Base-by-base conservation (phyloP, 2,329 filamentous ascomycete genomes). In the Aspergillus flavus region DNA sequence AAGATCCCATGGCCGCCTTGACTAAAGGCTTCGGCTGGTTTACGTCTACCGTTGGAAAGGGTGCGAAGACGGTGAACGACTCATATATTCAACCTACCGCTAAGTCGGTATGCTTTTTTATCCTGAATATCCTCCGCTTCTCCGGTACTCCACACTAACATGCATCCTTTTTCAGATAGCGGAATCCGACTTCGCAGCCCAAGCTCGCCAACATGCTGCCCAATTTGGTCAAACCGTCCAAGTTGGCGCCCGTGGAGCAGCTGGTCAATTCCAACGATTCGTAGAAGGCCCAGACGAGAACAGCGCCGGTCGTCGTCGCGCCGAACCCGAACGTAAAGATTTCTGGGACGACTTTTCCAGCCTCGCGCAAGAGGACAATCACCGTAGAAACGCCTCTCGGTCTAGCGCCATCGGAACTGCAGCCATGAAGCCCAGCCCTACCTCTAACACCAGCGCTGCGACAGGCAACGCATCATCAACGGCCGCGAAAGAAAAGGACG, bases 1-100 rank as follows among this genome's bases (percentile, higher is more conserved):
- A 89, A 75, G 95, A 99, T 75, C 94, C 95, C 0, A 84, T 98
- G 66, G 94, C 87, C 1, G 93, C 94, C 19, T 79, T 99, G 70
- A 93, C 89, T 32, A 97, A 96, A 79, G 92, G 94, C 0, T 96
- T 98, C 72, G 94, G 94, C 10, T 98, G 95, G 93, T 93, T 98
- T 73, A 87, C 93, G 21, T 91, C 88, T 39, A 93, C 92, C 14
- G 93, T 98, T 48, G 89, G 89, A 30, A 97, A 95, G 84, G 91
- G 92, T 68, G 95, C 94, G 43, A 96, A 96, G 83, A 92, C 88
- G 19, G 90, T 97, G 28, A 96, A 97, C 76, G 91, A 95, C 69
- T 88, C 90, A 39, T 97, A 93, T 80, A 92, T 99, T 59, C 93
- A 96, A 79, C 95, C 95, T 11, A 95, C 93, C 32, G 93, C 95